phyloP scores from a whole-genome alignment of 2,329 filamentous ascomycete species.

The Sporothrix euskadiensis region DNA sequence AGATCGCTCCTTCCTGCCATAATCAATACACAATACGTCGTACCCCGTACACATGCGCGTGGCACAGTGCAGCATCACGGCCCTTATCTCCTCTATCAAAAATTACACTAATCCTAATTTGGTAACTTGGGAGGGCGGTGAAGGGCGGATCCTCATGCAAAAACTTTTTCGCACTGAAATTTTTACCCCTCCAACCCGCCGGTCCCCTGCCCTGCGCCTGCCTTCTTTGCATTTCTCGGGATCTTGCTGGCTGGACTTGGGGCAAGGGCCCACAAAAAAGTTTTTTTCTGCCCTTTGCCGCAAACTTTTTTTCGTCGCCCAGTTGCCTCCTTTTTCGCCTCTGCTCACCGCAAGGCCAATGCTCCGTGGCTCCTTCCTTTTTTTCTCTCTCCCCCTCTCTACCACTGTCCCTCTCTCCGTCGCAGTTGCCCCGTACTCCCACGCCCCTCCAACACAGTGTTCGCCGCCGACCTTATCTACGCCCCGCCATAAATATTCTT shows the following conservation, averaged over 20 bases:
- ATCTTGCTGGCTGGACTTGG: slow-evolving; percentile 21
- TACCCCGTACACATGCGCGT: background rate
- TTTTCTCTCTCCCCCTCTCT: background rate
- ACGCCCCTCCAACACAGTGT: background rate
- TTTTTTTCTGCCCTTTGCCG: slow-evolving; percentile 32
- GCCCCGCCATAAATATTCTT: slow-evolving; percentile 26
- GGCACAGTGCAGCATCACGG: slow-evolving; percentile 10
- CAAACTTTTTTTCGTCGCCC: slow-evolving; percentile 23
- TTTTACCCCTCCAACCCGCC: slow-evolving; percentile 25
- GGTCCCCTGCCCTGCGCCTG: slow-evolving; percentile 11
- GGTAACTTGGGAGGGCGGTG: slow-evolving; percentile 33
- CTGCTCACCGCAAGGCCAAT: background rate
- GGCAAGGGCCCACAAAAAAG: slow-evolving; percentile 32
- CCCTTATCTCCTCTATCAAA: slow-evolving; percentile 31
- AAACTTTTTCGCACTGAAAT: slow-evolving; percentile 24
- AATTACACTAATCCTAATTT: slow-evolving; percentile 14
- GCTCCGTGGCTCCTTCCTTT: background rate
- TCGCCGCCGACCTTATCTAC: slow-evolving; percentile 19
- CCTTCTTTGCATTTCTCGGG: slow-evolving; percentile 20
- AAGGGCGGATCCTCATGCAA: slow-evolving; percentile 29
- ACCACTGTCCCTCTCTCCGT: background rate
- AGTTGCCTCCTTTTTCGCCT: background rate
- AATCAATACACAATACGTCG: background rate
- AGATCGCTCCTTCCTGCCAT: background rate
- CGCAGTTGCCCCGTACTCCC: slow-evolving; percentile 14